Evolutionary conservation across 148 eudicot genomes (phyloP).

Genomic region (Tetragonia tetragonoides): DNA sequence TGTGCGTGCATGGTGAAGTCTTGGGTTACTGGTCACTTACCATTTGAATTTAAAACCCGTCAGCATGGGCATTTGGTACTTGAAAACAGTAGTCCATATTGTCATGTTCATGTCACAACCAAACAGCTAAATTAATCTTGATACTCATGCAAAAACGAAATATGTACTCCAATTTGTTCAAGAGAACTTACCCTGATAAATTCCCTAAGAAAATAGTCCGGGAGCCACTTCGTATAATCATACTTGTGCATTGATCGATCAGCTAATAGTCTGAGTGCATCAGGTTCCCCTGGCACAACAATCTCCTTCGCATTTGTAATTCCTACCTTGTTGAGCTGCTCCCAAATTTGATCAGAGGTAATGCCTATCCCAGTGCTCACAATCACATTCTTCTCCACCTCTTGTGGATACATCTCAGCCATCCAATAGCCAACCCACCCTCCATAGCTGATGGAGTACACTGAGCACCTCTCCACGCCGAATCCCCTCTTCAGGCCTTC

Average conservation of each 20-base stretch:
- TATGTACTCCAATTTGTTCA: too few relatives aligned
- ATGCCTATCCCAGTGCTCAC: conserved; percentile 54
- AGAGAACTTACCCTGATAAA: conserved; percentile 36
- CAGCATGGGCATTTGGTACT: too few relatives aligned
- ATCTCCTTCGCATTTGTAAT: conserved; percentile 25
- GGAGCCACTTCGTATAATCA: conserved; percentile 30
- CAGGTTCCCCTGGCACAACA: conserved; percentile 41
- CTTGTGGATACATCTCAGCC: conserved; percentile 53
- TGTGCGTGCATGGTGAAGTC: too few relatives aligned
- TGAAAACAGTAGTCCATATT: too few relatives aligned
- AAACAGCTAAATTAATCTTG: too few relatives aligned
- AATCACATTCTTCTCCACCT: conserved; percentile 57
- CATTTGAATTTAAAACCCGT: too few relatives aligned
- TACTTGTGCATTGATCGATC: conserved; percentile 23
- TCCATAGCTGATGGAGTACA: conserved; percentile 63
- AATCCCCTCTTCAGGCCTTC: conserved; percentile 47
- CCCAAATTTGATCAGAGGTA: conserved; percentile 36
- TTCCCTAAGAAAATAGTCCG: conserved; percentile 38
- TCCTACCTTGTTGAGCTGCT: conserved; percentile 33
- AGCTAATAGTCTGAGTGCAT: conserved; percentile 32
- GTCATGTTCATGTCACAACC: too few relatives aligned
- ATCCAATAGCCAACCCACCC: conserved; percentile 63
- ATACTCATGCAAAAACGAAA: too few relatives aligned
- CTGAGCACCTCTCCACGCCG: conserved; percentile 43
- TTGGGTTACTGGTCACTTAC: too few relatives aligned